Evolutionary conservation across 768 basidiomycete species (phyloP).

Genomic region (Suillus placidus): DNA sequence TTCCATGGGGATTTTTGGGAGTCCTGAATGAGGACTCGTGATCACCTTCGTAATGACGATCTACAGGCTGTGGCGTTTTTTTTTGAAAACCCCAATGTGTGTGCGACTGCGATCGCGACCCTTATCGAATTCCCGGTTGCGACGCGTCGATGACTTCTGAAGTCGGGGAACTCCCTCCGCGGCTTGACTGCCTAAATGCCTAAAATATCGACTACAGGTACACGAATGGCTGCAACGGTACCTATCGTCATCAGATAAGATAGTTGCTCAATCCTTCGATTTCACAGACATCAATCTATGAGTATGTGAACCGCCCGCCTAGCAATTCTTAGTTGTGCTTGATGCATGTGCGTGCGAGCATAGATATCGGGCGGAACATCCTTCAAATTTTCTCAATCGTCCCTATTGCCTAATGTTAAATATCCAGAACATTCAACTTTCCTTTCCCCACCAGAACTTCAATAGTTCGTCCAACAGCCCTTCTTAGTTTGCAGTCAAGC

Average conservation of each 20-base stretch:
- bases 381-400: not conserved
- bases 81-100: not conserved
- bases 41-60: not conserved
- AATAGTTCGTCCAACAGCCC: slow-evolving; percentile 15
- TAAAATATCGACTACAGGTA: slow-evolving; percentile 4
- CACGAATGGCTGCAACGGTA: not conserved
- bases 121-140: not conserved
- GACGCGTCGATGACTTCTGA: not conserved
- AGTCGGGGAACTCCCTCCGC: not conserved
- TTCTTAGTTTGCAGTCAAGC: not conserved
- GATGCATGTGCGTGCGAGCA: slow-evolving; percentile 9
- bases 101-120: slow-evolving; percentile 10
- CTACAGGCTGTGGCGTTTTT: not conserved
- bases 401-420: not conserved
- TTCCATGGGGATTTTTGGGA: too few relatives aligned
- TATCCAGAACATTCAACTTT: not conserved
- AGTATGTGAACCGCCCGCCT: not conserved
- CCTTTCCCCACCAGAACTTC: slow-evolving; percentile 11
- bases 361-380: slow-evolving; percentile 15
- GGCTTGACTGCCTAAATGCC: slow-evolving; percentile 1
- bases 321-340: not conserved
- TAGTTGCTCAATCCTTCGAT: not conserved
- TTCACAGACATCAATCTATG: slow-evolving; percentile 9
- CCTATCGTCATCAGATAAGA: slow-evolving; percentile 16
- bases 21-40: not conserved